phyloP scores from a whole-genome alignment of 2,329 filamentous ascomycete genomes.

The Drechslerella stenobrocha region DNA sequence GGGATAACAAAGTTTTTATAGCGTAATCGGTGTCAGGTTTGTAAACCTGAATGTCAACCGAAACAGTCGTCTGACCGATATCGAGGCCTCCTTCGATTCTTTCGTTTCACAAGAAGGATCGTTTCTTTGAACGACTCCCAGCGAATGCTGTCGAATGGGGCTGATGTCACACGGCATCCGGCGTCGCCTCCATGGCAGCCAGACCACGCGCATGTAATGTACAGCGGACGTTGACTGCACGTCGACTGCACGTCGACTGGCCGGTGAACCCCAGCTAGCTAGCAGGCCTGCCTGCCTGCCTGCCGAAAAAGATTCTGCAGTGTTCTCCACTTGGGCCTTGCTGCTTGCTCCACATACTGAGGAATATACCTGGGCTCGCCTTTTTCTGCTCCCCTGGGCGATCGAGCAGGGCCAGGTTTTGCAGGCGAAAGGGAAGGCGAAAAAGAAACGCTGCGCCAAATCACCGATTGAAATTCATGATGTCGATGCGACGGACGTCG shows the following conservation, averaged over 20 bases:
- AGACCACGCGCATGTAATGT: too few species aligned
- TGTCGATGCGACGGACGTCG: slow-evolving; percentile 8
- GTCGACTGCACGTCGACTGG: too few species aligned
- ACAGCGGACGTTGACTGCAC: too few species aligned
- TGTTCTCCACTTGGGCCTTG: slow-evolving; percentile 33
- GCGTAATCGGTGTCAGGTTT: slow-evolving; percentile 23
- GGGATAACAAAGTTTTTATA: not conserved
- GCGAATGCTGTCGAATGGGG: slow-evolving; percentile 8
- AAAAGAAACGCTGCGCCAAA: slow-evolving; percentile 4
- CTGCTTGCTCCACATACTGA: slow-evolving; percentile 32
- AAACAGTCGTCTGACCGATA: slow-evolving; percentile 30
- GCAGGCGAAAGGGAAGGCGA: not conserved
- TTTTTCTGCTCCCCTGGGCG: slow-evolving; percentile 24
- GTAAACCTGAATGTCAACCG: slow-evolving; percentile 30
- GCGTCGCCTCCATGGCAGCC: slow-evolving; percentile 11
- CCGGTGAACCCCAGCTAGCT: not conserved
- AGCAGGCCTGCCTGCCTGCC: slow-evolving; percentile 21
- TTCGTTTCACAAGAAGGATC: too few species aligned
- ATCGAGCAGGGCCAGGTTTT: not conserved
- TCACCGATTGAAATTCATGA: slow-evolving; percentile 1
- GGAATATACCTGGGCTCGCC: slow-evolving; percentile 41
- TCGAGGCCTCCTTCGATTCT: not conserved
- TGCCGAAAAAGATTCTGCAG: slow-evolving; percentile 5
- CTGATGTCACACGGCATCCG: slow-evolving; percentile 41
- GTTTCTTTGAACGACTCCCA: too few species aligned